Evolutionary conservation across 129 eudicot genomes (phyloP), one percentile per base, ranked within the genome.

Genomic region (Centaurea solstitialis): DNA sequence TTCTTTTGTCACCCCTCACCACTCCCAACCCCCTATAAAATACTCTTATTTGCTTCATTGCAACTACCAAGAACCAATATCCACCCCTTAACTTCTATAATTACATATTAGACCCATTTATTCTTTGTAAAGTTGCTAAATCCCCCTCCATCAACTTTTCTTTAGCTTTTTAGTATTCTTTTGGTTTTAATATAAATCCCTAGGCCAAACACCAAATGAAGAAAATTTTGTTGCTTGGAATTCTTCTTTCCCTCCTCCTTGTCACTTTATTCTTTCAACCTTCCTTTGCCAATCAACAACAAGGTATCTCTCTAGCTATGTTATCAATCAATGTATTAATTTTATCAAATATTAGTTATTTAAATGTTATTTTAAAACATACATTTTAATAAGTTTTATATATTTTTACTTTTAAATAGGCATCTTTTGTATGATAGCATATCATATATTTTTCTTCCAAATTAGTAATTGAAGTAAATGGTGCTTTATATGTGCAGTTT

Each of bases 171-270:
- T 75, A 26, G 81, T 53, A 64, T 41, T 26, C 39, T 57, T 75
- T 68, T 17, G 24, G 76, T 47, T 81, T 35, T 17, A 9, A 12
- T 53, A 67, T 45, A 40, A 26, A 50, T 23, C 15, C 8, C 11
- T 40, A 23, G 40, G 13, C 21, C 20, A 57, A 70, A 69, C 37
- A 35, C 39, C 76, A 72, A 71, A 79, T 83, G 86, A 83, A 28
- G 79, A 83, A 72, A 41, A 41, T 83, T 72, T 17, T 71, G 61
- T 41, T 83, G 45, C 70, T 83, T 83, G 86, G 86, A 77, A 57
- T 83, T 72, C 62, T 83, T 40, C 33, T 83, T 61, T 83, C 82
- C 65, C 61, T 83, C 21, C 82, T 82, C 70, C 70, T 83, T 41
- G 82, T 59, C 57, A 77, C 69, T 30, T 71, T 41, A 64, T 62